Evolutionary conservation across 345 rosid genomes (phyloP), one percentile per base, ranked within the genome.

Genomic region (Eucalyptus sideroxylon): DNA sequence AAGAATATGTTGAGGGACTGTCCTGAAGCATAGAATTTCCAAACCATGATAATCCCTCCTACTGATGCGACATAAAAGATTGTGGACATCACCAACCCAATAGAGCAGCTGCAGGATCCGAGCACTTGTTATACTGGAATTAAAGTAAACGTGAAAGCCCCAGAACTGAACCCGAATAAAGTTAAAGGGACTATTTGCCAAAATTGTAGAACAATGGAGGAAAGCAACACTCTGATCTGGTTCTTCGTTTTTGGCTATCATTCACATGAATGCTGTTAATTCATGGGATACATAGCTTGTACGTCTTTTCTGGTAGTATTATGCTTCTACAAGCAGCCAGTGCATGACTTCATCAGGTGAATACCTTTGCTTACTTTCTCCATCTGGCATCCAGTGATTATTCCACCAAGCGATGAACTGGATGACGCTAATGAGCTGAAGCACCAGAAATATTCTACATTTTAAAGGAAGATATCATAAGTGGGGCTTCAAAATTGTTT

Each of bases 391-490:
- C 98, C 99, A 96, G 88, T 95, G 95, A 87, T 93, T 93, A 87
- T 97, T 96, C 99, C 99, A 97, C 99, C 98, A 97, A 86, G 93
- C 93, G 31, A 95, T 96, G 88, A 97, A 97, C 93, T 97, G 97
- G 40, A 94, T 95, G 14, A 97, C 94, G 53, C 99, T 96, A 62
- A 97, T 89, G 50, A 97, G 99, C 91, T 97, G 99, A 89, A 97
- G 98, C 83, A 93, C 92, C 51, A 97, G 97, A 93, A 96, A 97
- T 44, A 96, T 90, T 91, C 98, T 97, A 90, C 44, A 80, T 24
- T 24, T 30, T n/a, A 40, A 87, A 44, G 50, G 47, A 60, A 44
- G 69, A 24, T 50, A 24, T 87, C 65, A 34, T 87, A 44, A 87
- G 88, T 44, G 65, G 30, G 56, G 24, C 17, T 51, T 9, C 45